Conservation (phyloP, 306 rosid genomes). For the Gastrolobium villosum region DNA sequence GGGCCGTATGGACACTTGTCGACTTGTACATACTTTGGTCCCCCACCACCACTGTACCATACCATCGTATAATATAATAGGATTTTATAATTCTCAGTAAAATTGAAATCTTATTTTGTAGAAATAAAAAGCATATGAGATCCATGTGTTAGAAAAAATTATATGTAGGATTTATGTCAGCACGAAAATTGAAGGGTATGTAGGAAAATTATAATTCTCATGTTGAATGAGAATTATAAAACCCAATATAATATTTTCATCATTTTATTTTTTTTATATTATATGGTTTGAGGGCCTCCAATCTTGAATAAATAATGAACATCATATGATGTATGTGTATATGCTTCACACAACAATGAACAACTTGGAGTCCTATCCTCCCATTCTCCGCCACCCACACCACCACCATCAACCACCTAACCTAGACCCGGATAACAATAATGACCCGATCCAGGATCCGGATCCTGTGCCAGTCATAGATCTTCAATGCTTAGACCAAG, state of each 20-base stretch:
- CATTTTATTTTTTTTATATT: background rate
- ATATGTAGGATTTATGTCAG: too few species aligned
- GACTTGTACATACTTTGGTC: background rate
- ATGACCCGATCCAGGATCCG: background rate
- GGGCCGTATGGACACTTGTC: slow-evolving; percentile 43
- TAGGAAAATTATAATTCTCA: too few species aligned
- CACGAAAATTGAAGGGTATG: too few species aligned
- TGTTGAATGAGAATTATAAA: too few species aligned
- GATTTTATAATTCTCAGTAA: too few species aligned
- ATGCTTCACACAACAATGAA: background rate
- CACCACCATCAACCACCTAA: background rate
- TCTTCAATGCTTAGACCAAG: slow-evolving; percentile 48
- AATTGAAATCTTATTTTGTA: too few species aligned
- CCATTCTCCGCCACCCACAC: slow-evolving; percentile 44
- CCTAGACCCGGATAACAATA: background rate
- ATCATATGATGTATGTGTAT: background rate
- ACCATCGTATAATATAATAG: too few species aligned
- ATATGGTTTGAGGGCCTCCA: background rate
- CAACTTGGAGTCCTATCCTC: slow-evolving; percentile 65
- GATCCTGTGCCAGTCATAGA: slow-evolving; percentile 67
- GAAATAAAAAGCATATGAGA: too few species aligned
- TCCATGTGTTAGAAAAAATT: too few species aligned
- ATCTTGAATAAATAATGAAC: too few species aligned
- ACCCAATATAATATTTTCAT: too few species aligned
- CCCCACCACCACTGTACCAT: background rate